Percentiles rank a stretch among this genome's conserved stretches.
These are phyloP conservation scores for Penicillium paneum DNA, from an alignment of 2,329 filamentous ascomycete species.

Conservation along the genomic window DNA sequence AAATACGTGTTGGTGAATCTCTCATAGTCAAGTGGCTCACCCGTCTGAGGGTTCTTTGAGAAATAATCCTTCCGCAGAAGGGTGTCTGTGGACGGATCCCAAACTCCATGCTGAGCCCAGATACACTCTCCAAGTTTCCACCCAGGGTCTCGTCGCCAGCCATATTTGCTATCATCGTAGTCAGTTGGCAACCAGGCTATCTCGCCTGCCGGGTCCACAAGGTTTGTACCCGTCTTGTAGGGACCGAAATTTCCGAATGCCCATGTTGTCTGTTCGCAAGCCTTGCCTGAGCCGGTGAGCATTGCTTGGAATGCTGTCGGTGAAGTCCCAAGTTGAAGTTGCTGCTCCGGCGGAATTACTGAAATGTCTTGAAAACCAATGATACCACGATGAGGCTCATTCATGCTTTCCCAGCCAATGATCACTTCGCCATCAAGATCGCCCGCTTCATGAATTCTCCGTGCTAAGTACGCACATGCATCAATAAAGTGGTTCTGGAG, in stretches of 20 bases:
- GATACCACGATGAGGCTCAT: conserved; percentile 88
- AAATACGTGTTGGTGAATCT: conserved; percentile 90
- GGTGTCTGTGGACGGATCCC: conserved; percentile 76
- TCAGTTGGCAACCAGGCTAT: conserved; percentile 77
- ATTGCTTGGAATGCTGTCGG: conserved; percentile 95
- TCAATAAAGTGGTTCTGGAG: conserved; percentile 80
- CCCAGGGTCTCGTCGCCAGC: conserved; percentile 78
- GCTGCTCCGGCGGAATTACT: conserved; percentile 78
- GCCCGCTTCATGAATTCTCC: conserved; percentile 82
- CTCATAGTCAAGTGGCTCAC: conserved; percentile 71
- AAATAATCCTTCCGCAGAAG: conserved; percentile 87
- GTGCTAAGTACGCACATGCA: conserved; percentile 76
- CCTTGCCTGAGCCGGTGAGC: conserved; percentile 82
- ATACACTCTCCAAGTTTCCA: conserved; percentile 95
- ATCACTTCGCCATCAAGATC: conserved; percentile 83
- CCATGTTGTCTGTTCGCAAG: conserved; percentile 87
- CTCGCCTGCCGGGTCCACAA: conserved; percentile 85
- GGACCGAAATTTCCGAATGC: conserved; percentile 92
- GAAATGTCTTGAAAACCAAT: conserved; percentile 80
- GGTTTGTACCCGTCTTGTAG: conserved; percentile 76
- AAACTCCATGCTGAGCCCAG: conserved; percentile 95
- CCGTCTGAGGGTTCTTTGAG: conserved; percentile 69
- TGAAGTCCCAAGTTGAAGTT: conserved; percentile 85
- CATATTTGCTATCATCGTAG: conserved; percentile 83
- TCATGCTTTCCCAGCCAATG: conserved; percentile 94